Base-by-base conservation (phyloP, 768 basidiomycete species). In the Mycena leptocephala region DNA sequence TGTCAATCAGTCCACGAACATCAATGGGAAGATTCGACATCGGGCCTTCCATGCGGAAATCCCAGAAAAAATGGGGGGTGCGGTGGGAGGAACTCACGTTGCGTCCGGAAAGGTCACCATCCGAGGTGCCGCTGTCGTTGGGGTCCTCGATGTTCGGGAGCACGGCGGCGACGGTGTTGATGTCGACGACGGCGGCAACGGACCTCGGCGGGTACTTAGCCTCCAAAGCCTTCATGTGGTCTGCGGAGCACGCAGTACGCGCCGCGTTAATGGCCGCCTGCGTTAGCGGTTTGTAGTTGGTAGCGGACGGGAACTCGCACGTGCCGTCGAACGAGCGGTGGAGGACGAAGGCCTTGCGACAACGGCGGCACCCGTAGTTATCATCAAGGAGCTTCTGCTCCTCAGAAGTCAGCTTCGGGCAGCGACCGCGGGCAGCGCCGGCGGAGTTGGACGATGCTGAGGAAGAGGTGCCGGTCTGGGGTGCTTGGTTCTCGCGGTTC, bases 1-100 rank as follows among this genome's bases (percentile, higher is more conserved):
- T 53, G 53, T 86, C 83, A 81, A 86, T 82, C 0, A 85, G 56
- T 0, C 76, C 74, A 1, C 74, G 56, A 0, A 81, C 63, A 16
- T 3, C 20, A 0, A 82, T 0, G 6, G 74, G 76, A 9, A 71
- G 48, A 20, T 30, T 48, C 5, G 26, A 30, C 14, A 22, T 20
- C 1, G 72, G 63, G 24, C 63, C 63, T n/a, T 73, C 72, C 53
- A 73, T 53, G 24, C 43, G 63, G 43, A 65, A 73, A n/a, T 61
- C 28, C 72, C 72, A 73, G 28, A 58, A 56, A 10, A 73, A n/a
- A 24, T 72, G 61, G 3, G 39, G 62, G 3, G 16, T 35, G 69
- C 39, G 63, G 56, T 53, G 59, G 10, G 39, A 64, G 20, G 62
- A 61, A 65, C 35, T 22, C 56, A 58, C 30, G n/a, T n/a, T n/a